A percentile compares a stretch with the other conserved stretches of the same genome.
Evolutionary conservation across 2,329 filamentous ascomycete species (phyloP).

Genomic region (Trichophyton verrucosum): DNA sequence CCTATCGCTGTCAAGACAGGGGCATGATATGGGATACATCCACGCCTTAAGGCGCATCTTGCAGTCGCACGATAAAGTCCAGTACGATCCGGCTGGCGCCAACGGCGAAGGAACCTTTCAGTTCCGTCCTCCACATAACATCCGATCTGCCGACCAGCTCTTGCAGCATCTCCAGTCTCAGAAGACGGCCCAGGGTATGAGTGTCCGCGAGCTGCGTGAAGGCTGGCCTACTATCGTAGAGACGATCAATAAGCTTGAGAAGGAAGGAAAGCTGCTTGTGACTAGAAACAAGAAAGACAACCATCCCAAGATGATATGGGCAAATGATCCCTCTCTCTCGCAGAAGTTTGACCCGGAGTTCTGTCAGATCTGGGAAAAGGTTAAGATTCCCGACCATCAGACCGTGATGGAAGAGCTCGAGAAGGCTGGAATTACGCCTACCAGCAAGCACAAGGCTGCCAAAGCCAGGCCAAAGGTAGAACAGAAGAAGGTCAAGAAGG

Average conservation of each 20-base stretch:
- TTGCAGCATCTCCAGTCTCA: slow-evolving; percentile 70
- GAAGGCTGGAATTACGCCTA: slow-evolving; percentile 68
- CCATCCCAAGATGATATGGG: slow-evolving; percentile 74
- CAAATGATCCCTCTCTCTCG: slow-evolving; percentile 67
- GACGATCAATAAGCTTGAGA: slow-evolving; percentile 65
- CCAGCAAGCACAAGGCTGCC: slow-evolving; percentile 62
- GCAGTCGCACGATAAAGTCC: slow-evolving; percentile 51
- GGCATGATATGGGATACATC: slow-evolving; percentile 47
- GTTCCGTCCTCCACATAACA: slow-evolving; percentile 74
- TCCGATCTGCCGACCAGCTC: slow-evolving; percentile 64
- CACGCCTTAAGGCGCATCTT: slow-evolving; percentile 56
- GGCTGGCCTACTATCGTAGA: slow-evolving; percentile 81
- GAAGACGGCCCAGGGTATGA: slow-evolving; percentile 65
- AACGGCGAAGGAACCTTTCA: slow-evolving; percentile 63
- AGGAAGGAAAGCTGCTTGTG: slow-evolving; percentile 66
- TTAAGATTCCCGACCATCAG: slow-evolving; percentile 60
- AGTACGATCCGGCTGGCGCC: slow-evolving; percentile 45
- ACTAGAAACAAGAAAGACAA: slow-evolving; percentile 88
- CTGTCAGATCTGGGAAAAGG: slow-evolving; percentile 67
- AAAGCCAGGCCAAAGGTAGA: slow-evolving; percentile 43
- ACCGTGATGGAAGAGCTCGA: slow-evolving; percentile 67
- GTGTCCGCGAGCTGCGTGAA: slow-evolving; percentile 85
- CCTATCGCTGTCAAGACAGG: slow-evolving; percentile 55
- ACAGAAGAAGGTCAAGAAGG: slow-evolving; percentile 63
- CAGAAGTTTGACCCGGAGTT: slow-evolving; percentile 73